Conservation (phyloP, 192 early-diverging fungal species). For the Linnemannia elongata region DNA sequence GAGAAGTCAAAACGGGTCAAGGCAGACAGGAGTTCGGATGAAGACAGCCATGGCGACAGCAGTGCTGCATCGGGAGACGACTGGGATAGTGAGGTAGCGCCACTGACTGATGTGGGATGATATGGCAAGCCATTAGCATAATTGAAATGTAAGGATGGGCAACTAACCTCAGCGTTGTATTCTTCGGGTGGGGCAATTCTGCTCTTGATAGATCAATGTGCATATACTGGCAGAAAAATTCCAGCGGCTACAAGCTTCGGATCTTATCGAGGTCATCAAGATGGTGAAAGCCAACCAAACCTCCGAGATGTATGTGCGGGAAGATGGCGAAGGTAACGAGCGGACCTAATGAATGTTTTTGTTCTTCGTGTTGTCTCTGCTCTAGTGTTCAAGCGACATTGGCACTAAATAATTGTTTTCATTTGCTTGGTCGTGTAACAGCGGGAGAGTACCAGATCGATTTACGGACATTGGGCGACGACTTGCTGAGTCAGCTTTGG, state of each 20-base stretch:
- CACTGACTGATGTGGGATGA: neutral
- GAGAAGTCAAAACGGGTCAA: slow-evolving; percentile 37
- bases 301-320: slow-evolving; percentile 58
- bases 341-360: neutral
- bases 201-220: slow-evolving; percentile 42
- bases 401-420: neutral
- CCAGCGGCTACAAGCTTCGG: slow-evolving; percentile 48
- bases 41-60: slow-evolving; percentile 37
- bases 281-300: slow-evolving; percentile 57
- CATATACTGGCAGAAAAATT: slow-evolving; percentile 57
- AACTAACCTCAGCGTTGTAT: neutral
- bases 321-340: slow-evolving; percentile 57
- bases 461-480: slow-evolving; percentile 50
- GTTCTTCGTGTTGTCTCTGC: neutral
- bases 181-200: neutral
- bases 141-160: no score
- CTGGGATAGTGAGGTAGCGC: slow-evolving; percentile 27
- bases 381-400: no score
- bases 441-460: slow-evolving; percentile 61
- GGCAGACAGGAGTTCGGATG: slow-evolving; percentile 42
- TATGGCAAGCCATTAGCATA: neutral
- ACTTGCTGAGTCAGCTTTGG: slow-evolving; percentile 54
- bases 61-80: slow-evolving; percentile 26
- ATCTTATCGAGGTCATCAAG: slow-evolving; percentile 54
- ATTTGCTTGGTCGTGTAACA: neutral